Conservation (phyloP, 768 basidiomycete genomes). For the Trametes sanguinea region DNA sequence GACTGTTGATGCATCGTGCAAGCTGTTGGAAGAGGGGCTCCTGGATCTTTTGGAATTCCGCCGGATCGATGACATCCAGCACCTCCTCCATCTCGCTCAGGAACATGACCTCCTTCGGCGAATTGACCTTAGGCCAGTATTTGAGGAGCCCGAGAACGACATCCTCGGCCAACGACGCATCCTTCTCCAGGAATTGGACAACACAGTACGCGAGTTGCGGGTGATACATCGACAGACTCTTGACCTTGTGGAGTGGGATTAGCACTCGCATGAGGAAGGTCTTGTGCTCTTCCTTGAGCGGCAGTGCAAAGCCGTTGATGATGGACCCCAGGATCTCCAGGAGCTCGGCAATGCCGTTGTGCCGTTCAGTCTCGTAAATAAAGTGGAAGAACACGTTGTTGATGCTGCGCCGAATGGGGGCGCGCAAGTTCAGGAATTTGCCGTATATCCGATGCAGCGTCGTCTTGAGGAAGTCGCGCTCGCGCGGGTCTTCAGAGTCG, state of each 20-base stretch:
- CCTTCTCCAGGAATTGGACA: slow-evolving; percentile 98
- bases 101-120: slow-evolving; percentile 99
- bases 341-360: slow-evolving; percentile 98
- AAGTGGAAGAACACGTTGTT: slow-evolving; percentile 99
- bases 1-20: slow-evolving; percentile 95
- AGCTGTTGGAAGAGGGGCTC: slow-evolving; percentile 91
- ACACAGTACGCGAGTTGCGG: slow-evolving; percentile 99
- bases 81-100: slow-evolving; percentile 99
- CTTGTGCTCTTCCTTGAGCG: slow-evolving; percentile 99
- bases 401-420: slow-evolving; percentile 98
- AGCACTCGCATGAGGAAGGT: slow-evolving; percentile 92
- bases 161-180: slow-evolving; percentile 87
- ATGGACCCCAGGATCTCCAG: slow-evolving; percentile 98
- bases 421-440: slow-evolving; percentile 97
- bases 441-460: slow-evolving; percentile 99
- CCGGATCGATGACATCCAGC: slow-evolving; percentile 94
- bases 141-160: slow-evolving; percentile 95
- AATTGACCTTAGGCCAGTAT: slow-evolving; percentile 99
- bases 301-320: slow-evolving; percentile 98
- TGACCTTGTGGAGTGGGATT: slow-evolving; percentile 96
- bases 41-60: slow-evolving; percentile 96
- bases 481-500: slow-evolving; percentile 97
- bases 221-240: slow-evolving; percentile 95
- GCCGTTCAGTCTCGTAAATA: slow-evolving; percentile 97
- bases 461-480: slow-evolving; percentile 99